A percentile compares a stretch with the other conserved stretches of the same genome.
Evolutionary conservation across 2,329 filamentous ascomycete genomes (phyloP).

Genomic region (Geosmithia flava): DNA sequence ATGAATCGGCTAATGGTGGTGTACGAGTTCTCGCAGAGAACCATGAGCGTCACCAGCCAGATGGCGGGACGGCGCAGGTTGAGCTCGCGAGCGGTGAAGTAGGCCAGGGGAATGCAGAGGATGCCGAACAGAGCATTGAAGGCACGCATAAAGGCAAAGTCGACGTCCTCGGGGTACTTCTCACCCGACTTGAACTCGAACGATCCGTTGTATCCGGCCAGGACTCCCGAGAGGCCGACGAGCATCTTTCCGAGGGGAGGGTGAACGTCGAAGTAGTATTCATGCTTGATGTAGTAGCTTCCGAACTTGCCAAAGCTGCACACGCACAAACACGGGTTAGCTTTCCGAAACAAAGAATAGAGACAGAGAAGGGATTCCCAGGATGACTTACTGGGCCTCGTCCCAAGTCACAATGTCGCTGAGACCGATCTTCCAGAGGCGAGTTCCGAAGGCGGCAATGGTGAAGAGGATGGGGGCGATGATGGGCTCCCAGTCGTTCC

Average conservation of each 20-base stretch:
- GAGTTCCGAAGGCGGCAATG: conserved; percentile 50
- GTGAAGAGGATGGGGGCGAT: conserved; percentile 51
- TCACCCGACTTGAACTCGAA: conserved; percentile 99
- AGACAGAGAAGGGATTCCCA: not conserved
- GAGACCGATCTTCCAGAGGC: conserved; percentile 57
- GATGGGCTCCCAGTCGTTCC: conserved; percentile 52
- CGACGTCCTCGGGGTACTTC: conserved; percentile 81
- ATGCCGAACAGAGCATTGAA: conserved; percentile 96
- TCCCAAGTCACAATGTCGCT: conserved; percentile 58
- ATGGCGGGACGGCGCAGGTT: conserved; percentile 77
- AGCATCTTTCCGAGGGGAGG: conserved; percentile 97
- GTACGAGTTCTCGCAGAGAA: conserved; percentile 98
- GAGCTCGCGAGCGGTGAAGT: conserved; percentile 86
- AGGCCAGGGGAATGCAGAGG: conserved; percentile 83
- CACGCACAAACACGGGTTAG: conserved; percentile 5
- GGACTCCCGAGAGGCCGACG: conserved; percentile 87
- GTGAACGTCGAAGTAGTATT: conserved; percentile 92
- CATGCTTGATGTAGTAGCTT: conserved; percentile 96
- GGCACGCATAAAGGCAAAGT: conserved; percentile 97
- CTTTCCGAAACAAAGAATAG: not conserved
- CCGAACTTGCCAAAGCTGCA: conserved; percentile 88
- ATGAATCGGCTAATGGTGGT: conserved; percentile 98
- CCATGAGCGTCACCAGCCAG: conserved; percentile 93
- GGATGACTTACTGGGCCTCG: conserved; percentile 45
- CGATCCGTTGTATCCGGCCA: conserved; percentile 96